Evolutionary conservation across 164 flowering plant genomes (phyloP).

Genomic region (Piper longum): DNA sequence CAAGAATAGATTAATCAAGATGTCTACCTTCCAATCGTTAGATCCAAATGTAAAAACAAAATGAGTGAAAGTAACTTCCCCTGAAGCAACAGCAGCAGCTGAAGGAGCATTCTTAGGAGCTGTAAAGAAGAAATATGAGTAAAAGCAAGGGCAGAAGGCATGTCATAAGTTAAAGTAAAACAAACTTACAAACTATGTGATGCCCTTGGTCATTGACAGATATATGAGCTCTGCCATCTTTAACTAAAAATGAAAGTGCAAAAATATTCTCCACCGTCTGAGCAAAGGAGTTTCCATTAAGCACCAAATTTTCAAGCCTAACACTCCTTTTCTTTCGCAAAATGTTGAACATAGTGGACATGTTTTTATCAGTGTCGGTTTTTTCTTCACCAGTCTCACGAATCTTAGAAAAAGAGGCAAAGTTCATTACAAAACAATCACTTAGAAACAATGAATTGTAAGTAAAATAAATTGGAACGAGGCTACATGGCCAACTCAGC

Average conservation of each 20-base stretch:
- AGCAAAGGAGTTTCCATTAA: conserved; percentile 66
- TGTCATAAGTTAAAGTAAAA: background rate
- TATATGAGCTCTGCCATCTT: conserved; percentile 81
- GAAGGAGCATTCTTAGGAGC: conserved; percentile 86
- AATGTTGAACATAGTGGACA: conserved; percentile 66
- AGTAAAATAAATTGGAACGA: too few species aligned
- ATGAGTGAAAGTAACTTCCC: conserved; percentile 55
- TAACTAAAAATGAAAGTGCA: conserved; percentile 75
- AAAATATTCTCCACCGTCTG: conserved; percentile 87
- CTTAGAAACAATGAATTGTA: too few species aligned
- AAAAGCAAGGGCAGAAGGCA: background rate
- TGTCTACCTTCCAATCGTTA: conserved; percentile 80
- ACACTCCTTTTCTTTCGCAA: conserved; percentile 45
- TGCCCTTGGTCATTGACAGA: conserved; percentile 34
- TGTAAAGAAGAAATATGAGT: conserved; percentile 15
- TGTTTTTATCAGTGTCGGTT: conserved; percentile 81
- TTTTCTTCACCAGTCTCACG: conserved; percentile 28
- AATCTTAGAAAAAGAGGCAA: conserved; percentile 21
- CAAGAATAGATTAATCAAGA: background rate
- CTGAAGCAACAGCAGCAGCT: conserved; percentile 35
- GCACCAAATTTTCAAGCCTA: conserved; percentile 47
- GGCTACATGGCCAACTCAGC: too few species aligned
- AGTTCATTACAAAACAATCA: background rate
- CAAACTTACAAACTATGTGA: conserved; percentile 63
- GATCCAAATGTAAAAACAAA: conserved; percentile 80